Evolutionary conservation across 805 yeast genomes (phyloP).

Genomic region (Metschnikowia similis): DNA sequence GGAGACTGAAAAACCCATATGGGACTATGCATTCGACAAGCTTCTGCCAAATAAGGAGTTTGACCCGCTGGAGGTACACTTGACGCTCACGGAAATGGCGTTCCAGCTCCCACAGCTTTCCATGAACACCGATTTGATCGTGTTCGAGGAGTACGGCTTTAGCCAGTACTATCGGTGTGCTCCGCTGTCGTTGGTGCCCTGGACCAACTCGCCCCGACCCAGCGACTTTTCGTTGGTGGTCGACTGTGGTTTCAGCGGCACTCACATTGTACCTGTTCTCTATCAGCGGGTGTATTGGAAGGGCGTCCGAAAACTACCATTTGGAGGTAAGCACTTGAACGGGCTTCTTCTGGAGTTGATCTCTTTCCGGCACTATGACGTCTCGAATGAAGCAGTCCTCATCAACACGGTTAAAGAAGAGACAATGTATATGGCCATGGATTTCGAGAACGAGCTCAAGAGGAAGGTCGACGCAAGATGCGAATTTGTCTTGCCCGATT

Average conservation of each 20-base stretch:
- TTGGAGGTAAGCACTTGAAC: constrained; percentile 83
- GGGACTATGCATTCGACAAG: constrained; percentile 70
- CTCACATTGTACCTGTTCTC: constrained; percentile 82
- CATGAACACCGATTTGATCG: constrained; percentile 81
- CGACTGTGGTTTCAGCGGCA: constrained; percentile 84
- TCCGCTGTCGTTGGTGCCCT: constrained; percentile 58
- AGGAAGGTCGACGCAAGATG: constrained; percentile 36
- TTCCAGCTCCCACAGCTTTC: constrained; percentile 78
- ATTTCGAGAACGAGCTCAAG: constrained; percentile 49
- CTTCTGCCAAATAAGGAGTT: constrained; percentile 37
- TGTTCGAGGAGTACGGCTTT: constrained; percentile 92
- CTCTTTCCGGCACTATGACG: constrained; percentile 88
- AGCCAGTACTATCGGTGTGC: constrained; percentile 64
- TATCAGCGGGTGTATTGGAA: constrained; percentile 73
- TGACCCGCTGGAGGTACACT: constrained; percentile 47
- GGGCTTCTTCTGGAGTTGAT: constrained; percentile 81
- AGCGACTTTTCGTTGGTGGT: constrained; percentile 71
- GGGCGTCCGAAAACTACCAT: constrained; percentile 72
- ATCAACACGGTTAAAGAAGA: constrained; percentile 83
- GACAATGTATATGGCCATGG: constrained; percentile 62
- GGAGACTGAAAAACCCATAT: constrained; percentile 83
- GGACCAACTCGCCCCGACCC: constrained; percentile 28
- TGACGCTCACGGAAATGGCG: constrained; percentile 77
- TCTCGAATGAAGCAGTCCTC: constrained; percentile 82
- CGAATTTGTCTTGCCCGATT: constrained; percentile 84